These are phyloP conservation scores for Buxus sempervirens DNA, from an alignment of 164 flowering plant genomes.

Conservation along the genomic window DNA sequence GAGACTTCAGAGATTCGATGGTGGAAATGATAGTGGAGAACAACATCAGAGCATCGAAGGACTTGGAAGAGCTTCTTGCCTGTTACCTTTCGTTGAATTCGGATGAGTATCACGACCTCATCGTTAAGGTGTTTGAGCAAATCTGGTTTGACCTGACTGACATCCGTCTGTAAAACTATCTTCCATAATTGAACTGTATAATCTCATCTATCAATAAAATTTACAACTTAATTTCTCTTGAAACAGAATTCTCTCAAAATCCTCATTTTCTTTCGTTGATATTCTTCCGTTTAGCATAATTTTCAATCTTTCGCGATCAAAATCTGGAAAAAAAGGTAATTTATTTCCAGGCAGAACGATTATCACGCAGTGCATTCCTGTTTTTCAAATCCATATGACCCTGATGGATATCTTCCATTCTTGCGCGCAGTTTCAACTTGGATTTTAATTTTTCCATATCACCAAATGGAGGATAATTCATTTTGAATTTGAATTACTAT, in stretches of 20 bases:
- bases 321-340: background rate
- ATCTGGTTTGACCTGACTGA: conserved; percentile 30
- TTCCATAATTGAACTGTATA: background rate
- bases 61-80: conserved; percentile 41
- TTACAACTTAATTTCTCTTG: background rate
- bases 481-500: no score
- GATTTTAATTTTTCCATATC: no score
- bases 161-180: conserved; percentile 10
- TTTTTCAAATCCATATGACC: background rate
- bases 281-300: background rate
- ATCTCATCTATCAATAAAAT: background rate
- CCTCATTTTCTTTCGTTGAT: background rate
- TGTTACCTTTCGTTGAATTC: conserved; percentile 38
- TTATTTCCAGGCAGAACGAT: no score
- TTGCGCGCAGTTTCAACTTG: no score
- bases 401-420: no score
- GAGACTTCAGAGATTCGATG: conserved; percentile 59
- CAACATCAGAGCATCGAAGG: conserved; percentile 32
- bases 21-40: conserved; percentile 48
- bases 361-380: background rate
- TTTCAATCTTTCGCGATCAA: background rate
- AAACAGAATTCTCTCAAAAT: background rate
- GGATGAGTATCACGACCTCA: conserved; percentile 30
- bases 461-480: no score
- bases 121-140: conserved; percentile 38